Conservation (phyloP, 2,329 filamentous ascomycete species). For the Mycogone perniciosa region DNA sequence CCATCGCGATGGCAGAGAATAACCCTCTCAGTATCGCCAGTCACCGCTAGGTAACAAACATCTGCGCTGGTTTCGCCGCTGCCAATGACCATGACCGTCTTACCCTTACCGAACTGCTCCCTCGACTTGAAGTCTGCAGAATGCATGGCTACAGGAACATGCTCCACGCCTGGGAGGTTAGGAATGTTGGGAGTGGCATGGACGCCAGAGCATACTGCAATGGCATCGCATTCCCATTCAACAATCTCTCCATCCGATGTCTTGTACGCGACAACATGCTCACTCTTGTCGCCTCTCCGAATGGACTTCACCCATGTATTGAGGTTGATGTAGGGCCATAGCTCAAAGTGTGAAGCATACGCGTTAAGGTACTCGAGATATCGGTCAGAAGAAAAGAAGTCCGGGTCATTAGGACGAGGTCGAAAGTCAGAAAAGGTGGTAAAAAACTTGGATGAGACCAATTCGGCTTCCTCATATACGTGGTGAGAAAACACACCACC, state of each 20-base stretch:
- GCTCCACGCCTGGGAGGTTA: slow-evolving; percentile 30
- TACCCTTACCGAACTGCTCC: slow-evolving; percentile 32
- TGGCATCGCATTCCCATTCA: slow-evolving; percentile 34
- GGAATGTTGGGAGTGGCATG: slow-evolving; percentile 34
- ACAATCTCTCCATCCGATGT: slow-evolving; percentile 9
- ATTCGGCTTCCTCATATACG: slow-evolving; percentile 35
- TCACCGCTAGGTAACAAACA: slow-evolving; percentile 35
- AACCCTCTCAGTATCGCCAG: slow-evolving; percentile 31
- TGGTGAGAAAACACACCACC: slow-evolving; percentile 39
- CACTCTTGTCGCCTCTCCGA: slow-evolving; percentile 15
- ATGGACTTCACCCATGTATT: slow-evolving; percentile 24
- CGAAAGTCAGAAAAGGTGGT: slow-evolving; percentile 41
- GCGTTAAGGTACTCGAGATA: slow-evolving; percentile 36
- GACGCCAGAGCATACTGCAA: slow-evolving; percentile 38
- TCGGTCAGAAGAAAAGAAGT: slow-evolving; percentile 33
- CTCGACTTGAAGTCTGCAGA: slow-evolving; percentile 36
- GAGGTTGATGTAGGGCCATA: slow-evolving; percentile 32
- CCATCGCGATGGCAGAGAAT: slow-evolving; percentile 37
- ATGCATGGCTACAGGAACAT: slow-evolving; percentile 31
- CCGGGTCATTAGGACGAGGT: slow-evolving; percentile 29
- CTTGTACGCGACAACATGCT: slow-evolving; percentile 20
- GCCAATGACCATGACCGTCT: slow-evolving; percentile 36
- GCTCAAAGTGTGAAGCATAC: slow-evolving; percentile 31
- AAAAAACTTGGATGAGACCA: slow-evolving; percentile 39
- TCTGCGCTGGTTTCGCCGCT: slow-evolving; percentile 39